A percentile compares a stretch with the other conserved stretches of the same genome.
phyloP scores from a whole-genome alignment of 2,329 filamentous ascomycete species.

The Aspergillus uvarum region DNA sequence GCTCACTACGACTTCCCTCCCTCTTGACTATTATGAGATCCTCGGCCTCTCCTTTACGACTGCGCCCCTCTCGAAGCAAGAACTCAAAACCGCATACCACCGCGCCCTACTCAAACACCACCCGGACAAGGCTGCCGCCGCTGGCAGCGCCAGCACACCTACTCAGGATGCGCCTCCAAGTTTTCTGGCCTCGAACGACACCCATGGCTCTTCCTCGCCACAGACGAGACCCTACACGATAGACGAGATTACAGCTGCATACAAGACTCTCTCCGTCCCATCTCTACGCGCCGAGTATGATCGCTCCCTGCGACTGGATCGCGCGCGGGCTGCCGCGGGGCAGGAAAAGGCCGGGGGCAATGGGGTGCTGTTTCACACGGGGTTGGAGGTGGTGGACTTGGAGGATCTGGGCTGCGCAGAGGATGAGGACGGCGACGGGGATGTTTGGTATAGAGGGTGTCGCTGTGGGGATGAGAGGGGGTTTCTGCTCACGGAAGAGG shows the following conservation, averaged over 20 bases:
- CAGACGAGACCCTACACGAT: constrained; percentile 41
- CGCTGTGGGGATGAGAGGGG: constrained; percentile 59
- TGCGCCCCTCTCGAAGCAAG: constrained; percentile 36
- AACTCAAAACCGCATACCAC: constrained; percentile 57
- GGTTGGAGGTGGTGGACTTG: constrained; percentile 58
- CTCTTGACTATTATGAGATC: constrained; percentile 41
- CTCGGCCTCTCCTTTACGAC: constrained; percentile 36
- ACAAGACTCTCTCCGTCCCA: constrained; percentile 52
- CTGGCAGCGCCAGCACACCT: constrained; percentile 13
- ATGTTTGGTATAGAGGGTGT: constrained; percentile 56
- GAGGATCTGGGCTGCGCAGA: constrained; percentile 53
- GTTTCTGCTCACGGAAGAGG: constrained; percentile 55
- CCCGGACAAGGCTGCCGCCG: constrained; percentile 53
- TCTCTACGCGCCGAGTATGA: constrained; percentile 51
- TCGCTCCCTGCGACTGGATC: constrained; percentile 39
- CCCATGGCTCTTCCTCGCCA: not conserved
- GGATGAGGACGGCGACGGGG: constrained; percentile 29
- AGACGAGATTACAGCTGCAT: constrained; percentile 61
- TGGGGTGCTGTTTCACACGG: constrained; percentile 47
- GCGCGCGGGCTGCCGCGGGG: constrained; percentile 25
- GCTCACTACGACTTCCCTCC: constrained; percentile 17
- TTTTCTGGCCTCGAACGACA: not conserved
- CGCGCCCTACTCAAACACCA: constrained; percentile 58
- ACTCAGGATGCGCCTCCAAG: constrained; percentile 8
- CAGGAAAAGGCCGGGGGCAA: constrained; percentile 24